A percentile compares a stretch with the other conserved stretches of the same genome.
Evolutionary conservation across 129 eudicot genomes (phyloP).

Genomic region (Chrysanthemum seticuspe): DNA sequence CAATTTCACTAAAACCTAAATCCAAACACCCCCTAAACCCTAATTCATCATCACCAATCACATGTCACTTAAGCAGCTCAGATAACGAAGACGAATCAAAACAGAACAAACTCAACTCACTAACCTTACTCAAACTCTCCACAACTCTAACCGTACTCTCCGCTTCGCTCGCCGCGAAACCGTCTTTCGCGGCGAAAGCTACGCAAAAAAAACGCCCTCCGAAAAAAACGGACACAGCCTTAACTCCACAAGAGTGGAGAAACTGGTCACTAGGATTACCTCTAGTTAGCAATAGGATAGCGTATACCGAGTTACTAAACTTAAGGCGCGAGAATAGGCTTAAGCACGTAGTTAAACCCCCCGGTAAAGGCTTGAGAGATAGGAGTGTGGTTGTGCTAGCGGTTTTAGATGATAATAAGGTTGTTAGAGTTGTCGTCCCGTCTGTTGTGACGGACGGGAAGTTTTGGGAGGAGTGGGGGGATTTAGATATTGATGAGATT

Average conservation of each 20-base stretch:
- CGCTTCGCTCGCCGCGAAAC: constrained; percentile 56
- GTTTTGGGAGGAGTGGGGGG: constrained; percentile 85
- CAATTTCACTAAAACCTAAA: constrained; percentile 21
- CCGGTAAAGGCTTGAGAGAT: constrained; percentile 48
- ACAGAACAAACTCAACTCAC: neutral
- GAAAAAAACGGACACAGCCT: constrained; percentile 36
- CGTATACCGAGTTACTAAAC: constrained; percentile 58
- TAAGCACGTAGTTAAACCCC: constrained; percentile 61
- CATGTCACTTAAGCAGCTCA: constrained; percentile 26
- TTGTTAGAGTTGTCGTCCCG: constrained; percentile 81
- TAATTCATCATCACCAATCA: constrained; percentile 30
- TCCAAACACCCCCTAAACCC: constrained; percentile 13
- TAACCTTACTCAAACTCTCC: constrained; percentile 50
- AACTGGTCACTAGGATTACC: constrained; percentile 80
- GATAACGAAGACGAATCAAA: constrained; percentile 38
- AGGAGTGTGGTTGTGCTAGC: constrained; percentile 62
- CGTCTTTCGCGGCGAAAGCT: constrained; percentile 56
- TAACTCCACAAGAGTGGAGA: constrained; percentile 62
- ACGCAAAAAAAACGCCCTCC: constrained; percentile 52
- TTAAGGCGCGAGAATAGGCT: constrained; percentile 65
- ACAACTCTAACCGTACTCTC: constrained; percentile 72
- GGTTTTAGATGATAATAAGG: constrained; percentile 82
- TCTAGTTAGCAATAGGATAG: constrained; percentile 47
- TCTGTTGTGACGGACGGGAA: constrained; percentile 44
- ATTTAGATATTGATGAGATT: constrained; percentile 52